Evolutionary conservation across 192 early-diverging fungal species (phyloP), one percentile per base, ranked within the genome.

Genomic region (Linnemannia hyalina): DNA sequence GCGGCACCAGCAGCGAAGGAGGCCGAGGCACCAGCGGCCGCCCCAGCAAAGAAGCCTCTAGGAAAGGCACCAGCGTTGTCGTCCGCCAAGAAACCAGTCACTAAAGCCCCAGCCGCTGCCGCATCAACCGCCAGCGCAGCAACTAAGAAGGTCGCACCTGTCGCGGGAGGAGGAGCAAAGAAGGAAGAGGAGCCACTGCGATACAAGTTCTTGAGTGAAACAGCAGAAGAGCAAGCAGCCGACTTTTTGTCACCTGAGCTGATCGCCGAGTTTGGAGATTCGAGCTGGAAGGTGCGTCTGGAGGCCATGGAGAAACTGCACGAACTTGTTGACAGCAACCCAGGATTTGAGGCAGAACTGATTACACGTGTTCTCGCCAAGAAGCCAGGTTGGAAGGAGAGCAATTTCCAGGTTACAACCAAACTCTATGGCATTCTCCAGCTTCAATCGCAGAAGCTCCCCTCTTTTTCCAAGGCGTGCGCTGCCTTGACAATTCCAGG

Each of bases 311-410:
- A 98, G 40, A 90, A 92, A 42, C 89, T 99, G 29, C 85, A 93
- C 35, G 93, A 93, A 69, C 92, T 94, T 41, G 77, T 99, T 36
- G 90, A 92, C 52, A 85, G 88, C 23, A 89, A 88, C 36, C 44
- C 87, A 6, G 78, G 80, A 11, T 75, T 97, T 6, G 95, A 97
- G 65, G 91, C 95, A 16, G 98, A 99, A 82, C 89, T 97, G 29
- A 89, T 99, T 38, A 91, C 96, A 10, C 93, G 96, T 29, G 92
- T 93, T 72, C 85, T 99, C 36, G 86, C 91, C 13, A 95, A 95
- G 60, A 97, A 96, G 41, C 97, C 97, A 0, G 97, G 98, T 6
- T 98, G 96, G 96, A 99, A 99, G 88, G 98, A 99, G 82, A 97
- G 92, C 91, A 99, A 99, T 89, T 99, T 99, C 85, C 98, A 99